Evolutionary conservation across 805 yeast genomes (phyloP).

Genomic region (Danielia oregonensis): DNA sequence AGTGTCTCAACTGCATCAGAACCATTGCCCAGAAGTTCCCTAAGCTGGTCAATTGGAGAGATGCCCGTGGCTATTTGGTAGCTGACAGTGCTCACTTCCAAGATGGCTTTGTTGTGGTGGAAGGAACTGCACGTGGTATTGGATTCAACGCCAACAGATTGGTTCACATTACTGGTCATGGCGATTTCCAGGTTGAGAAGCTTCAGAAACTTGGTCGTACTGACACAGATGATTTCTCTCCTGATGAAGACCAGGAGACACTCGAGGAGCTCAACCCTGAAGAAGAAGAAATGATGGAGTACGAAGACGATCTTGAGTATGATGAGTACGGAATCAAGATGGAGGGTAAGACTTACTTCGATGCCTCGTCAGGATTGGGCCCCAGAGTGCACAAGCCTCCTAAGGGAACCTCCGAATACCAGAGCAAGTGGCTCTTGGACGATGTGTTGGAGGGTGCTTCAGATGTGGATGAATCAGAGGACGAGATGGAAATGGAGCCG

Average conservation of each 20-base stretch:
- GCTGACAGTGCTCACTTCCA: constrained; percentile 59
- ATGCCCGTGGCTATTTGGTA: constrained; percentile 80
- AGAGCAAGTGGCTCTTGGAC: constrained; percentile 70
- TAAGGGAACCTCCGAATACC: constrained; percentile 72
- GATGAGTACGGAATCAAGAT: constrained; percentile 46
- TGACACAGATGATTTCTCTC: constrained; percentile 18
- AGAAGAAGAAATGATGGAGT: constrained; percentile 44
- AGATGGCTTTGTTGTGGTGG: constrained; percentile 49
- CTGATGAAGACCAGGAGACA: constrained; percentile 48
- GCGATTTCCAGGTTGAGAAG: constrained; percentile 76
- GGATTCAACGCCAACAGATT: constrained; percentile 77
- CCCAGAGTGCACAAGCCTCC: constrained; percentile 46
- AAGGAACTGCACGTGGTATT: constrained; percentile 83
- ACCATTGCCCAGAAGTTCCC: constrained; percentile 83
- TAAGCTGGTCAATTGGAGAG: constrained; percentile 85
- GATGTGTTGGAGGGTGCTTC: constrained; percentile 44
- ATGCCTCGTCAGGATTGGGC: constrained; percentile 16
- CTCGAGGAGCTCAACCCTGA: constrained; percentile 59
- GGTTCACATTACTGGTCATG: constrained; percentile 84
- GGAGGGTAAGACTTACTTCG: constrained; percentile 54
- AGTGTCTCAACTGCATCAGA: constrained; percentile 70
- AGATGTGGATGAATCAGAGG: constrained; percentile 43
- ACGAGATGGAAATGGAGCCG: constrained; percentile 25
- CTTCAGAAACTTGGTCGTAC: constrained; percentile 49
- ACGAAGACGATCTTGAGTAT: constrained; percentile 23